Percentiles rank a stretch among this genome's conserved stretches.
These are phyloP conservation scores for Tulasnella sp. DNA, from an alignment of 768 basidiomycete genomes.

Conservation along the genomic window DNA sequence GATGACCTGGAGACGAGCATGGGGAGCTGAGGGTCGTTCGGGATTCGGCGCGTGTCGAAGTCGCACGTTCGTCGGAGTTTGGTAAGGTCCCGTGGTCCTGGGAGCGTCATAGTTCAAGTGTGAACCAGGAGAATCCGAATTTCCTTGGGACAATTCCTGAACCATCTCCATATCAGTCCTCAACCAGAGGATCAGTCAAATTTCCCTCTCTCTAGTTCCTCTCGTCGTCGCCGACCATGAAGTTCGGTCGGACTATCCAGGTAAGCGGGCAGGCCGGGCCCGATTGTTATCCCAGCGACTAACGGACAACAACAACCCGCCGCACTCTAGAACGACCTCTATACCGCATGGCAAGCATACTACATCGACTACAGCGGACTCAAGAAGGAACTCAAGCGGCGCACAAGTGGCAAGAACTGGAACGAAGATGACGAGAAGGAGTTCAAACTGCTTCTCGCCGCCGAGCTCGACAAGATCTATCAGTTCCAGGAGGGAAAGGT, in stretches of 20 bases:
- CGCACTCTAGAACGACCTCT: conserved; percentile 23
- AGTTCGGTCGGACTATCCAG: conserved; percentile 32
- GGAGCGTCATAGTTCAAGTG: not conserved
- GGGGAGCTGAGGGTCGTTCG: too few species aligned
- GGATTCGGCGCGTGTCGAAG: too few species aligned
- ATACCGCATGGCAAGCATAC: conserved; percentile 29
- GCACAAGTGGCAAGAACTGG: conserved; percentile 23
- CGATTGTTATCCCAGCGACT: not conserved
- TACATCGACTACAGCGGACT: conserved; percentile 32
- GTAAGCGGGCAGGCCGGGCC: not conserved
- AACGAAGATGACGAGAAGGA: conserved; percentile 24
- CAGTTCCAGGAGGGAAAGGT: conserved; percentile 30
- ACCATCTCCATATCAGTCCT: not conserved
- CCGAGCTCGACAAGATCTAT: conserved; percentile 31
- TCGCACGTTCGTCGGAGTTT: too few species aligned
- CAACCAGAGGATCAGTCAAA: not conserved
- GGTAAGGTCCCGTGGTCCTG: too few species aligned
- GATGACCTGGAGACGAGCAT: too few species aligned
- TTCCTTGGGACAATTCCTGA: not conserved
- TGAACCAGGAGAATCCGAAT: not conserved
- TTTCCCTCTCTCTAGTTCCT: not conserved
- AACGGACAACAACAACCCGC: not conserved
- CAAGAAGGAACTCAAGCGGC: conserved; percentile 28
- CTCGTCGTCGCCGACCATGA: conserved; percentile 16
- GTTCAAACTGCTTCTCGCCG: conserved; percentile 27